These are phyloP conservation scores for Lojkania enalia DNA, from an alignment of 2,329 filamentous ascomycete genomes.

Conservation along the genomic window DNA sequence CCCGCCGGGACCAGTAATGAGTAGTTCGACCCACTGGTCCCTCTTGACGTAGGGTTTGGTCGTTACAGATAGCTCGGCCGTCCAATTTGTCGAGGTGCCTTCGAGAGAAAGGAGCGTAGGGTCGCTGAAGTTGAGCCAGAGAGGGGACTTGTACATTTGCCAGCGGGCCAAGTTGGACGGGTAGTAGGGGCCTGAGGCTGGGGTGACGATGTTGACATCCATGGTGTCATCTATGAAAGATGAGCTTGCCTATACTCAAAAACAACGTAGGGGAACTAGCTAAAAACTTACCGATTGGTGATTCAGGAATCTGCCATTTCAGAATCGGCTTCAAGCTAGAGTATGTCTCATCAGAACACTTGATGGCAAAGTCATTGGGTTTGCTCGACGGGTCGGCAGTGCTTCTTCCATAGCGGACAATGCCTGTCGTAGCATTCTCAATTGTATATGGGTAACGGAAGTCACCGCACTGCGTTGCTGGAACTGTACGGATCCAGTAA, in stretches of 20 bases:
- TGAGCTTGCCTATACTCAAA: background rate
- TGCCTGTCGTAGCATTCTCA: constrained; percentile 4
- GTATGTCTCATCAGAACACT: constrained; percentile 12
- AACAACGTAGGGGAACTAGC: background rate
- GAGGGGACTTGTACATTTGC: constrained; percentile 1
- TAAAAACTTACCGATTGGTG: background rate
- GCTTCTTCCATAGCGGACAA: constrained; percentile 8
- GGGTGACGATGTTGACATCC: background rate
- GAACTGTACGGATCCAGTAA: constrained; percentile 46
- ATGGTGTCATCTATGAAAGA: background rate
- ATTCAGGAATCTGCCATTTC: background rate
- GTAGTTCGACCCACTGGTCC: background rate
- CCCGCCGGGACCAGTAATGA: background rate
- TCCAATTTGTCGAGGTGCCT: background rate
- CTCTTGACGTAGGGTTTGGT: background rate
- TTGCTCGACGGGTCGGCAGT: background rate
- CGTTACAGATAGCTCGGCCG: background rate
- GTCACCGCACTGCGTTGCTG: background rate
- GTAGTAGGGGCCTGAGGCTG: background rate
- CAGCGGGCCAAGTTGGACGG: background rate
- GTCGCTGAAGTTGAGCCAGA: constrained; percentile 8
- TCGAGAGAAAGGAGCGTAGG: constrained; percentile 5
- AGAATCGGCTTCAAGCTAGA: constrained; percentile 6
- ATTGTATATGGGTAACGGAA: background rate
- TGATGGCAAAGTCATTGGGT: background rate